phyloP scores from a whole-genome alignment of 2,329 filamentous ascomycete genomes.

The Parascedosporium putredinis region DNA sequence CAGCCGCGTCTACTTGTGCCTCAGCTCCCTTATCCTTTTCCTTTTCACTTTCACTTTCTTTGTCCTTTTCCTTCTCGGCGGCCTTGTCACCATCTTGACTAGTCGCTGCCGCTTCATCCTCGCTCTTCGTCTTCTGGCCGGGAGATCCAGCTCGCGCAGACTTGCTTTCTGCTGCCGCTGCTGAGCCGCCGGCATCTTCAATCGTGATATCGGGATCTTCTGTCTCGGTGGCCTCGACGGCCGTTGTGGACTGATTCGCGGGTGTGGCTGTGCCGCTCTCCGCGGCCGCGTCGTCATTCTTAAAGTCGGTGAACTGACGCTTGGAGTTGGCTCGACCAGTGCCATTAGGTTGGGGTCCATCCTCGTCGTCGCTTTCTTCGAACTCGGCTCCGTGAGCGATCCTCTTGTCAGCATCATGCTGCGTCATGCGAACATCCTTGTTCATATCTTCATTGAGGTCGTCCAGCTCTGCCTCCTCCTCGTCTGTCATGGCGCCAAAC shows the following conservation, averaged over 20 bases:
- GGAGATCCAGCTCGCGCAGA: constrained; percentile 16
- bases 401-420: constrained; percentile 72
- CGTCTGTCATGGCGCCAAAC: constrained; percentile 52
- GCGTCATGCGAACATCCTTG: constrained; percentile 70
- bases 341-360: constrained; percentile 63
- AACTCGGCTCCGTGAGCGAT: constrained; percentile 70
- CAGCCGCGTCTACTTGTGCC: constrained; percentile 6
- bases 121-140: not conserved
- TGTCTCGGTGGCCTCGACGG: constrained; percentile 18
- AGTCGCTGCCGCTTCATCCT: constrained; percentile 8
- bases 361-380: constrained; percentile 83
- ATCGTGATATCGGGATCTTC: constrained; percentile 41
- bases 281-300: constrained; percentile 21
- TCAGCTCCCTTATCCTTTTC: constrained; percentile 6
- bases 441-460: constrained; percentile 77
- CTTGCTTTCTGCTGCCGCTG: constrained; percentile 30
- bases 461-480: constrained; percentile 55
- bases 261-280: constrained; percentile 17
- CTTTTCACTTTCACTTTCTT: not conserved
- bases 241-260: constrained; percentile 21
- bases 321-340: constrained; percentile 43
- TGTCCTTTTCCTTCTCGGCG: constrained; percentile 12
- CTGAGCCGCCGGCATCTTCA: constrained; percentile 28
- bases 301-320: constrained; percentile 42
- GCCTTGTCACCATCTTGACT: constrained; percentile 23